These are phyloP conservation scores for Xylaria intraflava DNA, from an alignment of 495 filamentous ascomycete species.

Conservation along the genomic window DNA sequence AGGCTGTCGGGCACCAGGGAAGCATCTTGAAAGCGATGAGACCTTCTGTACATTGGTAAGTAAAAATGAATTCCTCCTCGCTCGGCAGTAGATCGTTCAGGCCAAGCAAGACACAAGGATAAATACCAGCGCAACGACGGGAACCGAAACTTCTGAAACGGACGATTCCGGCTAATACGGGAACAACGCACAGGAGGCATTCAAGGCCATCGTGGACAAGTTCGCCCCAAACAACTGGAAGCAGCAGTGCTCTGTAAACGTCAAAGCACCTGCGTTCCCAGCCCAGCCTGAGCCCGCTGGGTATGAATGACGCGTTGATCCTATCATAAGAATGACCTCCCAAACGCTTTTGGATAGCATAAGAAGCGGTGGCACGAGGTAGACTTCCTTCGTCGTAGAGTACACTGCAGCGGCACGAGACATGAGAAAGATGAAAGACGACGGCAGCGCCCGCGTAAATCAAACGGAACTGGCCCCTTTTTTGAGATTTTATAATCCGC, in stretches of 20 bases:
- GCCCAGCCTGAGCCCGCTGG: conserved; percentile 49
- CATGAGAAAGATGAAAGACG: neutral
- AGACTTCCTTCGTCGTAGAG: too few species aligned
- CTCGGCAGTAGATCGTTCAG: too few species aligned
- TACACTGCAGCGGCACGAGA: neutral
- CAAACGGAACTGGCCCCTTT: too few species aligned
- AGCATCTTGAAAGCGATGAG: conserved; percentile 83
- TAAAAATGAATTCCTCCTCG: too few species aligned
- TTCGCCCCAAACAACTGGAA: conserved; percentile 81
- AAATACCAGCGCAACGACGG: neutral
- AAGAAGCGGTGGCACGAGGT: too few species aligned
- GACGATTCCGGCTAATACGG: neutral
- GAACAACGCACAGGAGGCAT: conserved; percentile 54
- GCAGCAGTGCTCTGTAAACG: conserved; percentile 61
- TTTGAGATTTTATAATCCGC: too few species aligned
- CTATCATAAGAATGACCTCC: too few species aligned
- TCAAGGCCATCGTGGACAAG: conserved; percentile 86
- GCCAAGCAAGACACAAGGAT: too few species aligned
- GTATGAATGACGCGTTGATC: conserved; percentile 34
- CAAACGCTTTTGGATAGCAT: too few species aligned
- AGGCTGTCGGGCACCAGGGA: conserved; percentile 68
- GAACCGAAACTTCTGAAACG: neutral
- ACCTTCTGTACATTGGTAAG: conserved; percentile 84
- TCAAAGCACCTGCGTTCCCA: conserved; percentile 51
- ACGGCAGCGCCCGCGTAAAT: too few species aligned